Percentiles rank a stretch among this genome's conserved stretches.
These are phyloP conservation scores for Adansonia grandidieri DNA, from an alignment of 441 rosid species.

Conservation along the genomic window DNA sequence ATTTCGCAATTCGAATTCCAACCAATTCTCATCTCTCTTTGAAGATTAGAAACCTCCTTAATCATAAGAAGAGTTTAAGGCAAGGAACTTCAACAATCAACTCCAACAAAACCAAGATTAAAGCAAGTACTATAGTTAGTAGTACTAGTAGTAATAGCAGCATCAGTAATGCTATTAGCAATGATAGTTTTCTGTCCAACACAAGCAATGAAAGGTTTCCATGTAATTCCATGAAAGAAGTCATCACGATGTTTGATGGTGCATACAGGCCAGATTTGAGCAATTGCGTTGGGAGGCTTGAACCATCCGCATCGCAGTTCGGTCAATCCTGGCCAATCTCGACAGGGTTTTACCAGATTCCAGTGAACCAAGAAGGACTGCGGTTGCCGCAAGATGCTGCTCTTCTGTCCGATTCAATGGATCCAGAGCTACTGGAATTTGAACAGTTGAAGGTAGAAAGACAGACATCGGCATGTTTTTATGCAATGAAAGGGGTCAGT, in stretches of 20 bases:
- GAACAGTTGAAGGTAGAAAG: constrained; percentile 58
- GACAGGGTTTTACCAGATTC: constrained; percentile 48
- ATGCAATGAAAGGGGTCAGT: constrained; percentile 57
- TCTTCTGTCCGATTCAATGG: constrained; percentile 12
- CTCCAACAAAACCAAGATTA: constrained; percentile 27
- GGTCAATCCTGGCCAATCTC: constrained; percentile 53
- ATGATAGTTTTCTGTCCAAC: not conserved
- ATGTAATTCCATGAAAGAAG: constrained; percentile 24
- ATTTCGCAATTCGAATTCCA: constrained; percentile 56
- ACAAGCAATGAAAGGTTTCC: constrained; percentile 7
- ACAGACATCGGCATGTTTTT: constrained; percentile 64
- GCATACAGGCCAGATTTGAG: constrained; percentile 59
- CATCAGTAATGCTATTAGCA: not conserved
- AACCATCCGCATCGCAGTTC: constrained; percentile 31
- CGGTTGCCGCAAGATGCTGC: constrained; percentile 36
- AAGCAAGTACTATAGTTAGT: constrained; percentile 33
- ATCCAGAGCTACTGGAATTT: constrained; percentile 41
- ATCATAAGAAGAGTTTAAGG: constrained; percentile 56
- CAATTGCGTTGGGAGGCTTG: constrained; percentile 33
- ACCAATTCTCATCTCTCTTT: constrained; percentile 58
- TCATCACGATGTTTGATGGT: constrained; percentile 34
- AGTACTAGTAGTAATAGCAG: not conserved
- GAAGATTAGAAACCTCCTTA: constrained; percentile 69
- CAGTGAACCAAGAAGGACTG: constrained; percentile 36
- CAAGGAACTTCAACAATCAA: constrained; percentile 36